phyloP scores from a whole-genome alignment of 805 yeast species.

The Teunomyces panamensis region DNA sequence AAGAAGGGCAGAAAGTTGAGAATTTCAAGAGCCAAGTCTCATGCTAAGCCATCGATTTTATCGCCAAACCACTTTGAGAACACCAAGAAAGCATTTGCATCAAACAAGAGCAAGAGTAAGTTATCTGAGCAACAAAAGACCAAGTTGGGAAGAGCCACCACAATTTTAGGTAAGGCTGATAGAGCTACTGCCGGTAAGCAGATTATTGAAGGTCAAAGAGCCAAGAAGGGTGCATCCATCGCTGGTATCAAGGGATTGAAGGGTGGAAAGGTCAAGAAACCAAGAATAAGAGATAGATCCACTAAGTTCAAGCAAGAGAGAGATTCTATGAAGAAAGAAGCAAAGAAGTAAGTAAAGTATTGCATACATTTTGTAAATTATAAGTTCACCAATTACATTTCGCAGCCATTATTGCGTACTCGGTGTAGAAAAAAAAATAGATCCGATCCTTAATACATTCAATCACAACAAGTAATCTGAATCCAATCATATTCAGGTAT shows the following conservation, averaged over 20 bases:
- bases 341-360: constrained; percentile 5
- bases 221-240: constrained; percentile 61
- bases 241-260: constrained; percentile 59
- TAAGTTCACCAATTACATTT: background rate
- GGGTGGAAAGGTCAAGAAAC: constrained; percentile 48
- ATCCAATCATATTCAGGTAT: too few relatives aligned
- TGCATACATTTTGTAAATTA: background rate
- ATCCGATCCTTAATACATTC: too few relatives aligned
- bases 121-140: constrained; percentile 70
- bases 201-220: constrained; percentile 74
- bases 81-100: constrained; percentile 23
- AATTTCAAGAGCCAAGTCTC: constrained; percentile 55
- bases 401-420: background rate
- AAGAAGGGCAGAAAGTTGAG: constrained; percentile 62
- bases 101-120: constrained; percentile 20
- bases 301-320: constrained; percentile 47
- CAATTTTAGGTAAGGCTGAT: constrained; percentile 76
- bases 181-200: constrained; percentile 60
- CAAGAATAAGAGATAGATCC: constrained; percentile 55
- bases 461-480: too few relatives aligned
- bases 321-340: constrained; percentile 17
- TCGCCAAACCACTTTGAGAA: constrained; percentile 45
- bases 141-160: constrained; percentile 74
- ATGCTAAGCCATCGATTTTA: constrained; percentile 38
- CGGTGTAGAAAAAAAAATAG: too few relatives aligned